Percentiles rank a stretch among this genome's conserved stretches.
Conservation (phyloP, 2,329 filamentous ascomycete species). For the Botrytis pseudocinerea region DNA sequence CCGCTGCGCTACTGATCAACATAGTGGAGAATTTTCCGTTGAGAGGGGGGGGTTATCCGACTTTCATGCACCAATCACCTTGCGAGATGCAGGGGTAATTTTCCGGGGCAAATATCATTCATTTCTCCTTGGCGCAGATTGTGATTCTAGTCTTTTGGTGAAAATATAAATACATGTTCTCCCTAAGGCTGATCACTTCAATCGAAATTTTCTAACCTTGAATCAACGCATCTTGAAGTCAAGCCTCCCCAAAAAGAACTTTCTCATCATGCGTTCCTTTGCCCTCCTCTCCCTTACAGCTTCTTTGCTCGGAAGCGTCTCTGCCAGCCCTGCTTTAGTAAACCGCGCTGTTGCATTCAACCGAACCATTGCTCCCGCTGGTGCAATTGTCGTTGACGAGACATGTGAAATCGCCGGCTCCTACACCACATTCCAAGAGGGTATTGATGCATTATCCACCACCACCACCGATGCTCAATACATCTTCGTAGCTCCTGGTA, state of each 20-base stretch:
- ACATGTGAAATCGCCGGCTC: slow-evolving; percentile 41
- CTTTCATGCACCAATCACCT: slow-evolving; percentile 13
- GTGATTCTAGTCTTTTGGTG: background rate
- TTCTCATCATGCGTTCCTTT: slow-evolving; percentile 17
- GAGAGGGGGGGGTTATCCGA: background rate
- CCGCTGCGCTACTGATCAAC: background rate
- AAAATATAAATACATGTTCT: slow-evolving; percentile 1
- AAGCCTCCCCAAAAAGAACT: background rate
- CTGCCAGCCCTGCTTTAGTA: slow-evolving; percentile 1
- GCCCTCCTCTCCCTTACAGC: slow-evolving; percentile 15
- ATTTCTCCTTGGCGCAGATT: background rate
- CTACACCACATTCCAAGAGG: slow-evolving; percentile 31
- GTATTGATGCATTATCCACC: slow-evolving; percentile 44
- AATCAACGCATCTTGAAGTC: background rate
- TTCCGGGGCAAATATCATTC: background rate
- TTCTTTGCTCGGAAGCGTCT: slow-evolving; percentile 8
- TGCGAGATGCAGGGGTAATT: background rate
- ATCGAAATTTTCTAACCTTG: background rate
- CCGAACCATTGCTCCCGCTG: slow-evolving; percentile 47
- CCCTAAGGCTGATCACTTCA: background rate
- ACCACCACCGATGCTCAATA: slow-evolving; percentile 47
- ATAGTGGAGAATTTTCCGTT: background rate
- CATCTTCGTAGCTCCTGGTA: slow-evolving; percentile 57
- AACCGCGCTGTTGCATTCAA: slow-evolving; percentile 4
- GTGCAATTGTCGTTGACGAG: slow-evolving; percentile 48